phyloP scores from a whole-genome alignment of 352 stramenopile species.

The Globisporangium paddicum region DNA sequence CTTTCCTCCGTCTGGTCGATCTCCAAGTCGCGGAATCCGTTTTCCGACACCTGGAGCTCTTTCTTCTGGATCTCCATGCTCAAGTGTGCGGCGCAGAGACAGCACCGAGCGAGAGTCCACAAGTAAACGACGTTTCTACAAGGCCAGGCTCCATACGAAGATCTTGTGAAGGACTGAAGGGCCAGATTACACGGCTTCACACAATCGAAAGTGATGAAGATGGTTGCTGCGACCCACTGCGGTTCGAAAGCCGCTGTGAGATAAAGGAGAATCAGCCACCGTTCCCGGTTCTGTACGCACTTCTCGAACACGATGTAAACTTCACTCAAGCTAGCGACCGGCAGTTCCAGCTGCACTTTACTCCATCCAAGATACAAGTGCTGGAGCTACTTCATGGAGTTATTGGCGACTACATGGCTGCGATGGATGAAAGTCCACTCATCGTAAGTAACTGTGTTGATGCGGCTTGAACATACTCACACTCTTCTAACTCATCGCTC shows the following conservation, averaged over 20 bases:
- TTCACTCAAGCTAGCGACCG: constrained; percentile 16
- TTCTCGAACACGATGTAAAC: constrained; percentile 14
- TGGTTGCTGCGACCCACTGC: neutral
- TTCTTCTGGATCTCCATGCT: constrained; percentile 25
- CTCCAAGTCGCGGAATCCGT: constrained; percentile 39
- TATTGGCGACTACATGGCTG: constrained; percentile 38
- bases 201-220: neutral
- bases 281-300: constrained; percentile 21
- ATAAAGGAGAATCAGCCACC: neutral
- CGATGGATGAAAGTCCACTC: constrained; percentile 32
- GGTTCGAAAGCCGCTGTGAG: neutral
- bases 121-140: neutral
- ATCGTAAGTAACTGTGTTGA: constrained; percentile 21
- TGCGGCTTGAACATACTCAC: neutral
- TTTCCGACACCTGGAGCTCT: constrained; percentile 25
- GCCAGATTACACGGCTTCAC: neutral
- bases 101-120: neutral
- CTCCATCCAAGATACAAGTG: constrained; percentile 27
- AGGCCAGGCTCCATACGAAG: neutral
- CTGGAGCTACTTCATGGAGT: constrained; percentile 38
- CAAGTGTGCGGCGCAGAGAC: constrained; percentile 26
- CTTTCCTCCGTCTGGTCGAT: constrained; percentile 46
- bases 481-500: neutral
- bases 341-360: neutral
- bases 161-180: neutral